These are phyloP conservation scores for Pistacia integerrima DNA, from an alignment of 345 rosid genomes.

Conservation along the genomic window DNA sequence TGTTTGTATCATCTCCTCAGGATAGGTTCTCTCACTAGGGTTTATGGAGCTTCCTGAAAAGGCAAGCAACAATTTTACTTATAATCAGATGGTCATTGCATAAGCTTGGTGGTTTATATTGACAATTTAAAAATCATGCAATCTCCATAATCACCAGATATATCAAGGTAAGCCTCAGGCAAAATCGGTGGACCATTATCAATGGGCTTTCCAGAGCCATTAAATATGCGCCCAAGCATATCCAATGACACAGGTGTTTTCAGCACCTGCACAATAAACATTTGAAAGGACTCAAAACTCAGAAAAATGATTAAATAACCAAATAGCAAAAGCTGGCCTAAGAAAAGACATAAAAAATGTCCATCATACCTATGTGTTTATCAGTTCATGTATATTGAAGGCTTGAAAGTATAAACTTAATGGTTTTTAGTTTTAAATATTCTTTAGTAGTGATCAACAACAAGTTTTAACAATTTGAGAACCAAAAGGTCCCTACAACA, in stretches of 20 bases:
- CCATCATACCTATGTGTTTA: too few species aligned
- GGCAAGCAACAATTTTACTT: not conserved
- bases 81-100: not conserved
- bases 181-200: constrained; percentile 94
- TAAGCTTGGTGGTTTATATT: not conserved
- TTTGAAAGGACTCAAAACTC: not conserved
- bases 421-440: not conserved
- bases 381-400: not conserved
- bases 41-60: constrained; percentile 86
- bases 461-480: not conserved
- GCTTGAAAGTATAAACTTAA: not conserved
- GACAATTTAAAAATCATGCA: too few species aligned
- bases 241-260: constrained; percentile 92
- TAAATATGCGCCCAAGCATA: constrained; percentile 96
- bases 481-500: not conserved
- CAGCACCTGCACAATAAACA: constrained; percentile 55
- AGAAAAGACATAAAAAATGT: not conserved
- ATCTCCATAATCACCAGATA: constrained; percentile 60
- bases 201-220: constrained; percentile 97
- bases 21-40: constrained; percentile 98
- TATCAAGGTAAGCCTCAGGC: constrained; percentile 93
- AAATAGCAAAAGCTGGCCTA: not conserved
- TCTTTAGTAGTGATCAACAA: not conserved
- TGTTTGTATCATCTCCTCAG: constrained; percentile 98
- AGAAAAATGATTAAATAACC: not conserved